Conservation (phyloP, 805 yeast genomes). For the Blastobotrys robertii region DNA sequence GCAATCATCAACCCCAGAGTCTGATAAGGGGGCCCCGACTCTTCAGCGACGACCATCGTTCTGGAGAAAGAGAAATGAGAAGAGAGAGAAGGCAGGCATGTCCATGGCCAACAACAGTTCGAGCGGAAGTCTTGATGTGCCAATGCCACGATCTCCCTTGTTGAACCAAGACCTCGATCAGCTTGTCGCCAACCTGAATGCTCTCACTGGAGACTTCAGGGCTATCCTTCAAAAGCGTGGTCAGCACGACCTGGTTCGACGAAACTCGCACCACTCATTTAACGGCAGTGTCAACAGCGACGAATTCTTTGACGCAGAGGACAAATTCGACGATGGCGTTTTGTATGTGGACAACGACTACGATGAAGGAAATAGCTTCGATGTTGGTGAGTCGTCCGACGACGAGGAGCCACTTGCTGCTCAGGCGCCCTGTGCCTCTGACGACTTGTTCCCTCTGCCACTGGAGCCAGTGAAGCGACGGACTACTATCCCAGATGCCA, state of each 20-base stretch:
- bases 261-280: too few relatives aligned
- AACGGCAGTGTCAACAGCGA: background rate
- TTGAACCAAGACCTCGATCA: too few relatives aligned
- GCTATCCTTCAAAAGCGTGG: too few relatives aligned
- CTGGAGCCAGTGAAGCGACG: constrained; percentile 40
- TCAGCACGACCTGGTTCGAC: too few relatives aligned
- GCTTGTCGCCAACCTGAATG: too few relatives aligned
- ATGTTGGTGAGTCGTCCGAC: constrained; percentile 3
- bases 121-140: too few relatives aligned
- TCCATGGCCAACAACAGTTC: too few relatives aligned
- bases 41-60: constrained; percentile 13
- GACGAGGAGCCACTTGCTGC: background rate
- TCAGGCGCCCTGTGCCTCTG: background rate
- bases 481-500: constrained; percentile 43
- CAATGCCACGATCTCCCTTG: too few relatives aligned
- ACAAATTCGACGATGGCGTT: constrained; percentile 18
- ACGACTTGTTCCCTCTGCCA: constrained; percentile 60
- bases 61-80: constrained; percentile 8
- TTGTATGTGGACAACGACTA: constrained; percentile 13
- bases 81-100: too few relatives aligned
- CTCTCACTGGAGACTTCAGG: too few relatives aligned
- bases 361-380: constrained; percentile 12
- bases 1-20: too few relatives aligned
- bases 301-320: constrained; percentile 10
- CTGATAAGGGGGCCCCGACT: background rate